These are phyloP conservation scores for Glutinoglossum americanum DNA, from an alignment of 495 filamentous ascomycete genomes.

Conservation along the genomic window DNA sequence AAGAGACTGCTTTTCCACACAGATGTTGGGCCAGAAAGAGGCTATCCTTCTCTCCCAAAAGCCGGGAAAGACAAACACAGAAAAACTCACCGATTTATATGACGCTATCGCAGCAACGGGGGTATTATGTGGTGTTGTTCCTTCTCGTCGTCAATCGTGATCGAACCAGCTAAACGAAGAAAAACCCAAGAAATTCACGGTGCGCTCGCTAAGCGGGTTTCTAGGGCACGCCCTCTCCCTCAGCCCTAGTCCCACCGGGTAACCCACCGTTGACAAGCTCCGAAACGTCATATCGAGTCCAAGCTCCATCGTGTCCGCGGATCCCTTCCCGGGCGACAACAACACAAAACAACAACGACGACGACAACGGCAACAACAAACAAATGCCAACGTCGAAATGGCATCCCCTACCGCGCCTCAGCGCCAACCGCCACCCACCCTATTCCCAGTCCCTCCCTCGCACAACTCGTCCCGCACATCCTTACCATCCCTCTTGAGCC, in stretches of 20 bases:
- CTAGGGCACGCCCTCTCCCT: neutral
- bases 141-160: neutral
- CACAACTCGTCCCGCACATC: slow-evolving; percentile 58
- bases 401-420: slow-evolving; percentile 18
- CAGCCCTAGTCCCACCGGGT: neutral
- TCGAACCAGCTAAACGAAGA: neutral
- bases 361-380: no score
- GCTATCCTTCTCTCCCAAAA: no score
- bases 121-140: neutral
- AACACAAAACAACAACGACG: no score
- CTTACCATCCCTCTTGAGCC: slow-evolving; percentile 28
- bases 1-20: no score
- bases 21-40: no score
- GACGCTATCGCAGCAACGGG: neutral
- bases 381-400: neutral
- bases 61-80: neutral
- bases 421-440: slow-evolving; percentile 50
- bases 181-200: slow-evolving; percentile 9
- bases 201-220: neutral
- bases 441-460: slow-evolving; percentile 63
- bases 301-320: no score
- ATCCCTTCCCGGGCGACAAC: no score
- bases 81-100: neutral
- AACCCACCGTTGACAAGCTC: neutral
- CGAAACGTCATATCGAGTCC: no score